phyloP scores from a whole-genome alignment of 2,329 filamentous ascomycete species.

The Lasiodiplodia sp. region DNA sequence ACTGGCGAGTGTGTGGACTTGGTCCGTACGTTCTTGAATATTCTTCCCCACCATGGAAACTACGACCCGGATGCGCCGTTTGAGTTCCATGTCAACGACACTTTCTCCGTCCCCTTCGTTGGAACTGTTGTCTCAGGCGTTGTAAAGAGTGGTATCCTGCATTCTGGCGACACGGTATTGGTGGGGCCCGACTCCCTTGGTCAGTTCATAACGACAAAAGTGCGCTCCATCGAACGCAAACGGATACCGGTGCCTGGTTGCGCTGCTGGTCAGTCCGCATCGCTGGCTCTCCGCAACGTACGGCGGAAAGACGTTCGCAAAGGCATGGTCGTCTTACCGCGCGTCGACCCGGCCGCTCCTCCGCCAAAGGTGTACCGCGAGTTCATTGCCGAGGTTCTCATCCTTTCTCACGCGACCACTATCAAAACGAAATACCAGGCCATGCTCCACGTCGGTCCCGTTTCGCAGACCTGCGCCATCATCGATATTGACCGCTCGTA shows the following conservation, averaged over 20 bases:
- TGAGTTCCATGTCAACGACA: conserved; percentile 96
- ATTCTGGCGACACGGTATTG: conserved; percentile 87
- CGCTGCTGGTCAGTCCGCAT: conserved; percentile 89
- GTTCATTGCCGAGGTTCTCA: conserved; percentile 78
- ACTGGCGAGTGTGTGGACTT: conserved; percentile 90
- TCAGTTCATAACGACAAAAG: conserved; percentile 84
- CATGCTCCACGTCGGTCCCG: conserved; percentile 95
- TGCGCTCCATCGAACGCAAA: conserved; percentile 94
- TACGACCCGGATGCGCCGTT: conserved; percentile 89
- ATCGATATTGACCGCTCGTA: conserved; percentile 97
- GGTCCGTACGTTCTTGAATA: conserved; percentile 92
- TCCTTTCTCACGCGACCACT: conserved; percentile 93
- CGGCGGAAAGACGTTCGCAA: conserved; percentile 93
- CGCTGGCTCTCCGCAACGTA: conserved; percentile 87
- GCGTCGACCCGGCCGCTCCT: conserved; percentile 70
- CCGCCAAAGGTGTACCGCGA: conserved; percentile 61
- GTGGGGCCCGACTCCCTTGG: conserved; percentile 91
- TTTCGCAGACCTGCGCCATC: conserved; percentile 94
- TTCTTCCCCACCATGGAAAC: conserved; percentile 90
- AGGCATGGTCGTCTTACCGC: conserved; percentile 95
- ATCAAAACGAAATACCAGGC: conserved; percentile 98
- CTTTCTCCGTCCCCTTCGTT: conserved; percentile 95
- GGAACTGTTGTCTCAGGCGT: conserved; percentile 96
- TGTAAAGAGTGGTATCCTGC: conserved; percentile 81
- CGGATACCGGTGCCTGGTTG: conserved; percentile 86